Evolutionary conservation across 371 early-diverging fungal species (phyloP), one percentile per base, ranked within the genome.

Genomic region (Lichtheimia ornata): DNA sequence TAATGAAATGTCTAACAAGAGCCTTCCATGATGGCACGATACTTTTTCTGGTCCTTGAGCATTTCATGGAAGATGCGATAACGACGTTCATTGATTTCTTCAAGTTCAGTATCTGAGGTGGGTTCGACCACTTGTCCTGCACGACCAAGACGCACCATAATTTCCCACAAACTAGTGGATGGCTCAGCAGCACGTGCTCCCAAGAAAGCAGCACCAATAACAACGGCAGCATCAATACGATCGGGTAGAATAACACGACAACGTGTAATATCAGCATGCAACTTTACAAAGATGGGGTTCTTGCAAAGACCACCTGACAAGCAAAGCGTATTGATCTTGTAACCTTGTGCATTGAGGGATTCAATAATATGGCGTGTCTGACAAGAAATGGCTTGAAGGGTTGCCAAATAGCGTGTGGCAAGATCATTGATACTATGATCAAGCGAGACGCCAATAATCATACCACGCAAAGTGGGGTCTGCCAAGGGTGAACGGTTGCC

Each of bases 401-500:
- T 79, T 0, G 92, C 89, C 25, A 87, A 65, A 60, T 92, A 92
- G 1, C 76, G 66, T 2, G 74, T 50, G 0, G 88, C 88, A 9
- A 92, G 75, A 6, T 81, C 81, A 49, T 85, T 77, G 4, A 86
- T 58, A 35, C 73, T 78, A 20, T 71, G 70, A 62, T 88, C 86
- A 20, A 88, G 70, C 7, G 84, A 75, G 12, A 84, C 65, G 14
- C 92, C 91, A 3, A 81, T 76, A 28, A 88, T 73, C 1, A 73
- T 76, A 2, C 92, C 92, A 14, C 87, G 78, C 51, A 90, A 62
- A 6, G 76, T 66, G 30, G 90, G 83, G 59, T 92, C 90, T 0
- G 88, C 86, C 17, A 89, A 65, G 0, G 92, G 91, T 1, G 89
- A 87, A 5, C 92, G 82, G 59, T 91, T 91, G 13, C 92, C 92